Conservation (phyloP, 1,139 yeast genomes). For the Kodamaea alishanica region DNA sequence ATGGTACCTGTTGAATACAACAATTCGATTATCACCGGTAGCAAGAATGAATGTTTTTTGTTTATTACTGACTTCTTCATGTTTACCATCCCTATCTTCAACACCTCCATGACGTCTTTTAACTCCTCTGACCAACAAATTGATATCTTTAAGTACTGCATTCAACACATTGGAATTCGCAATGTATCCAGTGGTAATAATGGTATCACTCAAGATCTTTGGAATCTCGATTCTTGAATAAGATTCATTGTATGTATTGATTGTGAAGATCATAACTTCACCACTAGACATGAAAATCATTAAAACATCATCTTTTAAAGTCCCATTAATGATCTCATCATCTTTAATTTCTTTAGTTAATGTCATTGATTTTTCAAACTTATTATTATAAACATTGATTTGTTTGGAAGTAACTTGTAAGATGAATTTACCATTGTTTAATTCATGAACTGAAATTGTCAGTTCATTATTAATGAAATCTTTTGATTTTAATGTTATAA, state of each 20-base stretch:
- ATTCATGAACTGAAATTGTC: slow-evolving; percentile 65
- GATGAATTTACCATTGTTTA: slow-evolving; percentile 57
- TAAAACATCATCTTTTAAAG: slow-evolving; percentile 47
- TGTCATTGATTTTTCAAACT: slow-evolving; percentile 45
- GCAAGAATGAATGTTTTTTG: slow-evolving; percentile 60
- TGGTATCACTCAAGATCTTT: slow-evolving; percentile 51
- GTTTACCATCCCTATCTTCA: slow-evolving; percentile 13
- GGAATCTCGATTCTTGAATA: slow-evolving; percentile 44
- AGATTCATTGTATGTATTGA: slow-evolving; percentile 39
- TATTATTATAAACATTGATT: slow-evolving; percentile 61
- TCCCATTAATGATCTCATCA: slow-evolving; percentile 51
- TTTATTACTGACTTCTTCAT: slow-evolving; percentile 26
- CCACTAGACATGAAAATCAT: slow-evolving; percentile 56
- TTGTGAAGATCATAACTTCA: slow-evolving; percentile 47
- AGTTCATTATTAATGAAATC: slow-evolving; percentile 62
- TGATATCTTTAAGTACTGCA: slow-evolving; percentile 41
- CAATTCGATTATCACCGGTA: slow-evolving; percentile 72
- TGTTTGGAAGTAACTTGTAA: slow-evolving; percentile 73
- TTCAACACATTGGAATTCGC: slow-evolving; percentile 42
- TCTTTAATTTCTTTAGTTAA: slow-evolving; percentile 38
- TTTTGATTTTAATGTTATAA: slow-evolving; percentile 59
- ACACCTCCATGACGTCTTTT: slow-evolving; percentile 28
- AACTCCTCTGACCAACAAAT: slow-evolving; percentile 26
- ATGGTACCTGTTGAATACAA: slow-evolving; percentile 62
- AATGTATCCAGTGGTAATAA: slow-evolving; percentile 68